phyloP scores from a whole-genome alignment of 148 eudicot species.

The Vaccinium vitisidaea region DNA sequence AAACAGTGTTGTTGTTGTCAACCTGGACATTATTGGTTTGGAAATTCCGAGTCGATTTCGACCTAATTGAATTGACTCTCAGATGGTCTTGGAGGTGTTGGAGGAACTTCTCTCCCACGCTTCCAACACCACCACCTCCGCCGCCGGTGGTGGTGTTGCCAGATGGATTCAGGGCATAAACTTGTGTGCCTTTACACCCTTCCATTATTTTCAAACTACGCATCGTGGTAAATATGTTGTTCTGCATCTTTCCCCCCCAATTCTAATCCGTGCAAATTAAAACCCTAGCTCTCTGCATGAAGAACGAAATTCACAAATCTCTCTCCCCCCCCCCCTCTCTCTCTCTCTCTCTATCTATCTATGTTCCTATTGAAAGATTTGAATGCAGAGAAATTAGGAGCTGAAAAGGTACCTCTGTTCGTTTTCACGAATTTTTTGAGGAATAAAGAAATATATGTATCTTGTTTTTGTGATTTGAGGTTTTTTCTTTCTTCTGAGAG shows the following conservation, averaged over 20 bases:
- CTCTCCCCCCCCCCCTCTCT: too few relatives aligned
- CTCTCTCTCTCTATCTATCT: too few relatives aligned
- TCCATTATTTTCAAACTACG: constrained; percentile 62
- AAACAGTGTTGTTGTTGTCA: constrained; percentile 19
- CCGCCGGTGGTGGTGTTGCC: constrained; percentile 12
- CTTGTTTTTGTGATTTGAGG: background rate
- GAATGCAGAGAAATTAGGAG: background rate
- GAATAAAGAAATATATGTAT: background rate
- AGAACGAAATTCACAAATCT: background rate
- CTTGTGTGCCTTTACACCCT: constrained; percentile 51
- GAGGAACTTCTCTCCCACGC: constrained; percentile 55
- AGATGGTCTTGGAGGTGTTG: constrained; percentile 67
- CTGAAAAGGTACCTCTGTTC: constrained; percentile 3
- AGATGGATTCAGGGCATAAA: constrained; percentile 39
- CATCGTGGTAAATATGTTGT: constrained; percentile 59
- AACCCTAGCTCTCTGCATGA: background rate
- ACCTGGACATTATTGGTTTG: constrained; percentile 23
- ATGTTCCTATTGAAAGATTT: background rate
- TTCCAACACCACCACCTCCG: constrained; percentile 24
- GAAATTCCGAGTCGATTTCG: constrained; percentile 36
- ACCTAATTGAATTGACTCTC: constrained; percentile 61
- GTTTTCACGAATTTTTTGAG: constrained; percentile 1
- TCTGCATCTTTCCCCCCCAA: constrained; percentile 41
- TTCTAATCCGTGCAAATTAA: background rate
- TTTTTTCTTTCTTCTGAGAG: background rate